These are phyloP conservation scores for Cyclotella distinguenda DNA, from an alignment of 108 stramenopile genomes.

Conservation along the genomic window DNA sequence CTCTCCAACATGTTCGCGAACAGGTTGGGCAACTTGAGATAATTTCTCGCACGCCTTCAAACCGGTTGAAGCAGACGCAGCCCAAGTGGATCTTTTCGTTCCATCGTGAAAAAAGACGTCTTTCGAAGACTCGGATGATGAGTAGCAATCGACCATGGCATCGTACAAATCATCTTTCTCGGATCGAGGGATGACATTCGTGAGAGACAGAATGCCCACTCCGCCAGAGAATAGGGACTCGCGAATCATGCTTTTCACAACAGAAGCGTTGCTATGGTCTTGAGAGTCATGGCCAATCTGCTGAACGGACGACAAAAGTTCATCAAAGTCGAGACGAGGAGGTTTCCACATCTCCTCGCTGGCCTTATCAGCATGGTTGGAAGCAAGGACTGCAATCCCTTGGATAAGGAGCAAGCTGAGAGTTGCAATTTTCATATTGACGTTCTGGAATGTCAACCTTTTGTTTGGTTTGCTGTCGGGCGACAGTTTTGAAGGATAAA, in stretches of 20 bases:
- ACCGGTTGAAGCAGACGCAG: not conserved
- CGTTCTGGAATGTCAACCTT: not conserved
- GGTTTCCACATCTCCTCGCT: not conserved
- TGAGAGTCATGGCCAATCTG: not conserved
- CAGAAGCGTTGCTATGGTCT: not conserved
- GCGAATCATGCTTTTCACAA: not conserved
- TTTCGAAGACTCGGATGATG: not conserved
- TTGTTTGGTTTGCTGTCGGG: too few relatives aligned
- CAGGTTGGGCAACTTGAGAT: not conserved
- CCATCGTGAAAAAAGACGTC: conserved; percentile 3
- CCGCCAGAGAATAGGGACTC: not conserved
- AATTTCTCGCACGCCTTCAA: conserved; percentile 3
- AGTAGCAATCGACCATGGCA: conserved; percentile 7
- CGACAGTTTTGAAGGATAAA: too few relatives aligned
- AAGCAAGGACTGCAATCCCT: not conserved
- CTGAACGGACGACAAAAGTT: not conserved
- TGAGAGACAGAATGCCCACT: not conserved
- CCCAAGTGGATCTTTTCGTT: conserved; percentile 11
- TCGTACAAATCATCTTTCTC: not conserved
- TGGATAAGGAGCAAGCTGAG: not conserved
- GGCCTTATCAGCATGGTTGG: not conserved
- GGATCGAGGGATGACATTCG: not conserved
- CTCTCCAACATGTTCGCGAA: not conserved
- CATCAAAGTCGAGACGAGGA: conserved; percentile 12
- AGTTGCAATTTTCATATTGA: not conserved